Base-by-base conservation (phyloP, 768 basidiomycete species). In the Lentinus brumalis region DNA sequence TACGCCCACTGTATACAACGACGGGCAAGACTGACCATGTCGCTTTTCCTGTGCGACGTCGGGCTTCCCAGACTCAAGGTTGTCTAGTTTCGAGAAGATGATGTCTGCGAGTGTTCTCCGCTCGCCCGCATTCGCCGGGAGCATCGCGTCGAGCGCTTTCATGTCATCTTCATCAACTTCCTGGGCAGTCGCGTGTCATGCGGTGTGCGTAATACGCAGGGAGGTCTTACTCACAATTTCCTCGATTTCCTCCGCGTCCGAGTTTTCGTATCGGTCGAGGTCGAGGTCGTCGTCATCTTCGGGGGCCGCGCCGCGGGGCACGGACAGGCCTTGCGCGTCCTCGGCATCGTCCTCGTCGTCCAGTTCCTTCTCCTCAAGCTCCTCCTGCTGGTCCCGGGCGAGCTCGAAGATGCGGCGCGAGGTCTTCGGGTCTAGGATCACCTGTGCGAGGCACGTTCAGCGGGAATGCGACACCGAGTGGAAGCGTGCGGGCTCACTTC, bases 41-140 rank as follows among this genome's bases (percentile, higher is more conserved):
- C 81, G 79, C 8, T 84, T 81, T 67, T 85, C 86, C 71, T 83
- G 82, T 56, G 87, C 85, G 31, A 82, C 77, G 10, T 83, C 80
- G 8, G 84, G 73, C 41, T 82, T 78, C 47, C 78, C 78, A 4
- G 80, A 73, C 63, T 88, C 86, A 12, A 78, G 81, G 58, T 81
- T 83, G 60, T 96, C 89, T 26, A 99, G 80, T 76, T 98, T 98
- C 29, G 91, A 83, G 71, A 99, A 93, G 60, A 98, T 99, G n/a
- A 98, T 81, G 72, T 99, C 97, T 32, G 97, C 97, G 32, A 99
- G 78, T 2, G 96, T 98, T 73, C 85, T 83, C 47, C 92, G 85
- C 72, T 92, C 88, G 7, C 83, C 82, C 15, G 85, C 80, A 74
- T 88, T 92, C 14, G 86, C 76, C 41, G 94, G 94, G 45, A 92